Base-by-base conservation (phyloP, 257 asterid genomes). In the Nicotiana knightiana region DNA sequence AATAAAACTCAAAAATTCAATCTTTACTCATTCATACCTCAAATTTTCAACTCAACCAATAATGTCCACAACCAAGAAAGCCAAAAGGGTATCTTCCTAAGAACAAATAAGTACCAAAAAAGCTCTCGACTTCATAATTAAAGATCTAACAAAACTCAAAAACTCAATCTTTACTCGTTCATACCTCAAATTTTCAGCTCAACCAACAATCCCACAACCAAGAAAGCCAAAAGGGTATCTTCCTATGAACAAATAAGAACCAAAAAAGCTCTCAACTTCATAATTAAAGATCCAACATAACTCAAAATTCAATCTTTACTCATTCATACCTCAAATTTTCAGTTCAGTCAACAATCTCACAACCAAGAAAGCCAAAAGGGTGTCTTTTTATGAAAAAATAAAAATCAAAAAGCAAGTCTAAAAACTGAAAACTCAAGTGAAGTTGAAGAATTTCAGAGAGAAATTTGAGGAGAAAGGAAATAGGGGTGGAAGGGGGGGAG, bases 281-380 rank as follows among this genome's bases (percentile, higher is more conserved):
- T 53, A 12, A 53, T 77, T 33, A 79, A 84, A 55, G 82, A 79
- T 63, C 81, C 71, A 18, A 61, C 81, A 77, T 65, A 53, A 37
- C 43, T 16, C 16, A 53, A 30, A 81, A 39, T 33, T 62, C 75
- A 17, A 76, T 68, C 82, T 58, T 16, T 68, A 70, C 35, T 12
- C 16, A 0, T 53, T 53, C 0, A 53, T 12, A 53, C 57, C 57
- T 53, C 57, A 53, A 53, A 12, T 7, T 10, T 21, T 39, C 58
- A 71, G 16, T 18, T 12, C 57, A 53, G 3, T 5, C 17, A 53
- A 53, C 0, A 53, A 53, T 53, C 4, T 5, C 57, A 3, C 18
- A 53, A 53, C 57, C 57, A 53, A 53, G 17, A 53, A 53, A 3
- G 5, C 57, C 57, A 53, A 53, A 53, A 53, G 57, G 57, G 57